Evolutionary conservation across 805 yeast genomes (phyloP).

Genomic region (Starmerella apis): DNA sequence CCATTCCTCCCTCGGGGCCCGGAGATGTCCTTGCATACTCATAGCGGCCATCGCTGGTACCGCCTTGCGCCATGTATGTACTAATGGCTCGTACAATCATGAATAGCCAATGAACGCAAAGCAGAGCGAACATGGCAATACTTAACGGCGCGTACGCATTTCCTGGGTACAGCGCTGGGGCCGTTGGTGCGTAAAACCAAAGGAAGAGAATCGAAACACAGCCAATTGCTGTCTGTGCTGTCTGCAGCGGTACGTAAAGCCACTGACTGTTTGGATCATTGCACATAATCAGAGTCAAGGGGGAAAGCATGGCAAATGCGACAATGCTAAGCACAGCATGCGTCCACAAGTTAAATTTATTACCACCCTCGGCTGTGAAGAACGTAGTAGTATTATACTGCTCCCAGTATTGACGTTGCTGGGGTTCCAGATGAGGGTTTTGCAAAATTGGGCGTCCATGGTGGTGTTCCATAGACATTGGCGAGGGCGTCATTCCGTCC

Average conservation of each 20-base stretch:
- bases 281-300: conserved; percentile 55
- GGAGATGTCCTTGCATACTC: conserved; percentile 11
- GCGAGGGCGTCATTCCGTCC: conserved; percentile 19
- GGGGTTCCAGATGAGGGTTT: conserved; percentile 52
- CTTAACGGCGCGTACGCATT: conserved; percentile 65
- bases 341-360: conserved; percentile 41
- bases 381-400: conserved; percentile 66
- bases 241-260: conserved; percentile 43
- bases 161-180: conserved; percentile 61
- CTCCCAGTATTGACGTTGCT: conserved; percentile 69
- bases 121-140: conserved; percentile 45
- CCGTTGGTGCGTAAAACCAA: conserved; percentile 47
- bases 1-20: neutral
- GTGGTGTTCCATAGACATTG: conserved; percentile 22
- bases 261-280: conserved; percentile 46
- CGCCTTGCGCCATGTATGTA: conserved; percentile 12
- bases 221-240: conserved; percentile 38
- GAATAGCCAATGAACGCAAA: conserved; percentile 44
- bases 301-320: conserved; percentile 50
- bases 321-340: conserved; percentile 43
- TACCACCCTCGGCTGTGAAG: conserved; percentile 40
- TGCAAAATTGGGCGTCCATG: conserved; percentile 41
- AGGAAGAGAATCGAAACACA: conserved; percentile 45
- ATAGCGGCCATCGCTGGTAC: conserved; percentile 16
- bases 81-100: conserved; percentile 22